Conservation (phyloP, 805 yeast genomes). For the Suhomyces kilbournensis region DNA sequence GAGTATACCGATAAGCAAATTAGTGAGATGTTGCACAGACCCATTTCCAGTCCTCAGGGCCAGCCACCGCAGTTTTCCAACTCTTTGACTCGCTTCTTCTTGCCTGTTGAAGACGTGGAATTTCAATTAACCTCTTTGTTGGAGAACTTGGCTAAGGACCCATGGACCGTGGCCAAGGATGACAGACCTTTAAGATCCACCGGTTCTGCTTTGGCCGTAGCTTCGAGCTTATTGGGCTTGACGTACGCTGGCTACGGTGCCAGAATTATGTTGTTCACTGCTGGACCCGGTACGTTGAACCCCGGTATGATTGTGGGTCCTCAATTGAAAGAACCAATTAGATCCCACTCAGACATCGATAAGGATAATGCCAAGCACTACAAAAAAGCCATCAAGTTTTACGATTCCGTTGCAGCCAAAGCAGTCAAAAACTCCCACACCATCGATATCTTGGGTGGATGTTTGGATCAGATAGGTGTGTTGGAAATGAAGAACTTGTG, state of each 20-base stretch:
- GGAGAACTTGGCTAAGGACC: constrained; percentile 73
- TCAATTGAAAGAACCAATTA: constrained; percentile 89
- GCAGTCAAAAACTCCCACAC: constrained; percentile 73
- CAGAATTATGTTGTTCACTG: constrained; percentile 83
- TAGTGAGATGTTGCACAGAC: constrained; percentile 47
- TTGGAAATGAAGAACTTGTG: constrained; percentile 87
- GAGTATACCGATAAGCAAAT: constrained; percentile 75
- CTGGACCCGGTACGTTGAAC: constrained; percentile 91
- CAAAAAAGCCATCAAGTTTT: constrained; percentile 80
- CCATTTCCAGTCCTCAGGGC: constrained; percentile 23
- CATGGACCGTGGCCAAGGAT: constrained; percentile 86
- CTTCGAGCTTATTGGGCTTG: constrained; percentile 76
- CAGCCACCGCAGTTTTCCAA: constrained; percentile 25
- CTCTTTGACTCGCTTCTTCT: constrained; percentile 57
- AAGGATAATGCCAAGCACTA: constrained; percentile 82
- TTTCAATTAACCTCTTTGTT: constrained; percentile 75
- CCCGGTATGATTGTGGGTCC: constrained; percentile 94
- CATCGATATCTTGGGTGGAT: constrained; percentile 89
- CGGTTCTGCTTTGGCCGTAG: constrained; percentile 88
- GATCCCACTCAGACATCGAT: constrained; percentile 97
- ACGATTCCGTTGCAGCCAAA: constrained; percentile 68
- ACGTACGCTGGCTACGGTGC: constrained; percentile 84
- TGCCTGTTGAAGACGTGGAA: constrained; percentile 76
- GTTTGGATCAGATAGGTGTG: constrained; percentile 94
- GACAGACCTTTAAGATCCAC: constrained; percentile 88